Conservation (phyloP, 148 eudicot genomes). For the Nepenthes mirabilis region DNA sequence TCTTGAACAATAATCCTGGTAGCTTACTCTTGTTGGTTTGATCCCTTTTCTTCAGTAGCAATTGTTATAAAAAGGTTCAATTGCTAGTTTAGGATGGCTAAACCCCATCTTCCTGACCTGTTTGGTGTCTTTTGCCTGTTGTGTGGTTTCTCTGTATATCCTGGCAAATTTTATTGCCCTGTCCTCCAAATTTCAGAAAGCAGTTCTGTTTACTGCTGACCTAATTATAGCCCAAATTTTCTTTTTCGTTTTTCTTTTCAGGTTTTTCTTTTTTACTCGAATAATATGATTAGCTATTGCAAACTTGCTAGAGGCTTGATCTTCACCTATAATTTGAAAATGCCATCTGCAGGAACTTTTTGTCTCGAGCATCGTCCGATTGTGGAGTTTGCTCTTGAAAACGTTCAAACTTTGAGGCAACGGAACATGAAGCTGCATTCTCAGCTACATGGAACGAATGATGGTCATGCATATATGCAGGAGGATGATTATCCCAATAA, state of each 20-base stretch:
- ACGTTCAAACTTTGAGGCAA: constrained; percentile 63
- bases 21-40: constrained; percentile 4
- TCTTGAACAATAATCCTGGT: constrained; percentile 98
- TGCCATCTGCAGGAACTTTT: constrained; percentile 46
- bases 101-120: too few relatives aligned
- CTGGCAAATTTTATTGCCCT: too few relatives aligned
- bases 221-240: too few relatives aligned
- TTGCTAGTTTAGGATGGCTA: background rate
- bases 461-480: constrained; percentile 11
- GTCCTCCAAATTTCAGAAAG: too few relatives aligned
- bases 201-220: too few relatives aligned
- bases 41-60: background rate
- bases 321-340: background rate
- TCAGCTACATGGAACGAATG: constrained; percentile 14
- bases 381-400: constrained; percentile 92
- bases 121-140: too few relatives aligned
- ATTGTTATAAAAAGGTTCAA: background rate
- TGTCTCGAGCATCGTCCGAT: constrained; percentile 85
- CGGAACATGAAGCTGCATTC: constrained; percentile 18
- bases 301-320: background rate
- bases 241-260: too few relatives aligned
- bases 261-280: background rate
- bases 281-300: constrained; percentile 1
- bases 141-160: too few relatives aligned
- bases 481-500: constrained; percentile 17